Conservation (phyloP, 2,329 filamentous ascomycete genomes). For the Colletotrichum sp. region DNA sequence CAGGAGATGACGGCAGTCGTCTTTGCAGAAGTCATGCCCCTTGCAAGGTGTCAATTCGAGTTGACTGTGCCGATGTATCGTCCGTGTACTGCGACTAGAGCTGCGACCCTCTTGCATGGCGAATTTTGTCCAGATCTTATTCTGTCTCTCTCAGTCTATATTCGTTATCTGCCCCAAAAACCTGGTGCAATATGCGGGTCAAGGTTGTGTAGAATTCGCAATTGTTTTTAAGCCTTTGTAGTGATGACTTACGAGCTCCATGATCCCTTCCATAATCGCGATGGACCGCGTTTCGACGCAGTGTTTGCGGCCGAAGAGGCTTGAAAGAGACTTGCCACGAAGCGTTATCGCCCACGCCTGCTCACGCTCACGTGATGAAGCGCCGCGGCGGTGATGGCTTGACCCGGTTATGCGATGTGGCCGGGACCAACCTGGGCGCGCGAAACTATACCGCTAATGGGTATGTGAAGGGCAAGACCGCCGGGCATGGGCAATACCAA, state of each 20-base stretch:
- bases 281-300: background rate
- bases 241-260: background rate
- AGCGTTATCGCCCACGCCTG: background rate
- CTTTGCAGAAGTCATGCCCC: background rate
- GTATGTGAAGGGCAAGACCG: background rate
- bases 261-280: background rate
- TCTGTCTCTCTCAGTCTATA: background rate
- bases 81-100: background rate
- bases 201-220: accelerated
- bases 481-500: too few species aligned
- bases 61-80: background rate
- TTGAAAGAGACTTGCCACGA: background rate
- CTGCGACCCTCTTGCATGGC: background rate
- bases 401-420: background rate
- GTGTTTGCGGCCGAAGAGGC: background rate
- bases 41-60: background rate
- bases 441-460: background rate
- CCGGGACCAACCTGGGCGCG: background rate
- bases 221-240: background rate
- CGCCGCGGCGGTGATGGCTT: background rate
- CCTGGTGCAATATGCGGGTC: background rate
- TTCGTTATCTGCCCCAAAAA: background rate
- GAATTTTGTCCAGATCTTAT: background rate
- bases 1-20: background rate
- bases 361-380: background rate